Conservation (phyloP, 2,329 filamentous ascomycete genomes). For the Calycina marina region DNA sequence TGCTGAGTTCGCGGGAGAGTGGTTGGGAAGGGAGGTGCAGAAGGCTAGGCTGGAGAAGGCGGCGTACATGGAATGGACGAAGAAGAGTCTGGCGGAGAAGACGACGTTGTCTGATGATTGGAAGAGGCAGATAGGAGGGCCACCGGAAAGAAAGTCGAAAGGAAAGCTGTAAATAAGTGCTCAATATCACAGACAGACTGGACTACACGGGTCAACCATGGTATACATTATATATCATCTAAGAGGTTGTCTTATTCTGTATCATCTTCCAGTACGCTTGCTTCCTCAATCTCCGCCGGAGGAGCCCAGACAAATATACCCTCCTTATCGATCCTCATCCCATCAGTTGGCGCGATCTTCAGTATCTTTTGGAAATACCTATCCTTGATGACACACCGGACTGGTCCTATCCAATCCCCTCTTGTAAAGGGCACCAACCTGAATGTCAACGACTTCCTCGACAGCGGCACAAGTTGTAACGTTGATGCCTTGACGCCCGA, state of each 20-base stretch:
- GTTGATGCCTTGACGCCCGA: conserved; percentile 72
- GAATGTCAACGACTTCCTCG: conserved; percentile 59
- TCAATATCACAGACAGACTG: too few species aligned
- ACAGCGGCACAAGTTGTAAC: conserved; percentile 70
- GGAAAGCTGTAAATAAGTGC: conserved; percentile 2
- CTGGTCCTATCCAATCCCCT: conserved; percentile 55
- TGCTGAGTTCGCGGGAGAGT: conserved; percentile 27
- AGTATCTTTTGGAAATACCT: conserved; percentile 88
- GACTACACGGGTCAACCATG: too few species aligned
- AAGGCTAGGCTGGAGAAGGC: not conserved
- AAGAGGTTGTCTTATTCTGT: too few species aligned
- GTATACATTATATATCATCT: too few species aligned
- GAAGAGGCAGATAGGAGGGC: conserved; percentile 22
- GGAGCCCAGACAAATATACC: conserved; percentile 50
- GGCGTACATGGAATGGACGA: conserved; percentile 30
- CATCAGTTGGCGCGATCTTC: conserved; percentile 64
- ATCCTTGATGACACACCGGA: conserved; percentile 62
- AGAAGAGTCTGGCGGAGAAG: conserved; percentile 37
- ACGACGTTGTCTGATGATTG: conserved; percentile 40
- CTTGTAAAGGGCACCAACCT: conserved; percentile 52
- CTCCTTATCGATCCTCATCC: conserved; percentile 49
- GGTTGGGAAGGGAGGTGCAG: not conserved
- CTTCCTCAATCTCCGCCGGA: conserved; percentile 19
- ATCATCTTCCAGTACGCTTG: too few species aligned
- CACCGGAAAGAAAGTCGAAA: conserved; percentile 2